These are phyloP conservation scores for Lablab purpureus DNA, from an alignment of 306 rosid species.

Conservation along the genomic window DNA sequence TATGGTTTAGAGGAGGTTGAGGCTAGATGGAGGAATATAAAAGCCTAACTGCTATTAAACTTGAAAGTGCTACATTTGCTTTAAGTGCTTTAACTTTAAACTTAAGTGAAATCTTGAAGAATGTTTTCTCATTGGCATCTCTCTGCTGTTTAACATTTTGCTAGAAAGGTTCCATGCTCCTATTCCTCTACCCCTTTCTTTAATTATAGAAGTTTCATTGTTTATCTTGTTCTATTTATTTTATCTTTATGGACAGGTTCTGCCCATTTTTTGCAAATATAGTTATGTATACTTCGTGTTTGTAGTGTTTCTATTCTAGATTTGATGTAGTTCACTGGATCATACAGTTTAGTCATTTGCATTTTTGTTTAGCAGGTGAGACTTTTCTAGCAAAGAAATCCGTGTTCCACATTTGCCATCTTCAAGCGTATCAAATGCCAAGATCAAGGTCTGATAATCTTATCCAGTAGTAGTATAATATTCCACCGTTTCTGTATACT, in stretches of 20 bases:
- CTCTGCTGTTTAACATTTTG: not conserved
- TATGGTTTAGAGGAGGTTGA: slow-evolving; percentile 38
- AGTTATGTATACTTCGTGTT: slow-evolving; percentile 23
- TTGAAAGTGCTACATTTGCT: slow-evolving; percentile 39
- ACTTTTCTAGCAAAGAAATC: slow-evolving; percentile 42
- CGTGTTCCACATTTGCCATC: slow-evolving; percentile 42
- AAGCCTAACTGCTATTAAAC: slow-evolving; percentile 41
- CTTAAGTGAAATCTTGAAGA: slow-evolving; percentile 14
- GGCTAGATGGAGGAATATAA: slow-evolving; percentile 34
- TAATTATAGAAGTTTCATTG: not conserved
- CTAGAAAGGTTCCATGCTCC: not conserved
- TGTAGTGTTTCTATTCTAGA: slow-evolving; percentile 6
- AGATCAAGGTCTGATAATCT: slow-evolving; percentile 76
- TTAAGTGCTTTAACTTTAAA: not conserved
- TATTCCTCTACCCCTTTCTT: slow-evolving; percentile 22
- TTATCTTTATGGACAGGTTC: slow-evolving; percentile 23
- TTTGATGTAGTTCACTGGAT: slow-evolving; percentile 24
- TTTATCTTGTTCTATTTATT: slow-evolving; percentile 22
- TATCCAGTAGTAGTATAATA: not conserved
- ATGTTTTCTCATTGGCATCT: slow-evolving; percentile 26
- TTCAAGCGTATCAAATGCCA: slow-evolving; percentile 67
- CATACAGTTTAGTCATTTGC: slow-evolving; percentile 26
- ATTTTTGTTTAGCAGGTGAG: slow-evolving; percentile 57
- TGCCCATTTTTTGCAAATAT: not conserved
- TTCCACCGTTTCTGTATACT: not conserved